These are phyloP conservation scores for Fusarium begoniae DNA, from an alignment of 2,329 filamentous ascomycete species.

Conservation along the genomic window DNA sequence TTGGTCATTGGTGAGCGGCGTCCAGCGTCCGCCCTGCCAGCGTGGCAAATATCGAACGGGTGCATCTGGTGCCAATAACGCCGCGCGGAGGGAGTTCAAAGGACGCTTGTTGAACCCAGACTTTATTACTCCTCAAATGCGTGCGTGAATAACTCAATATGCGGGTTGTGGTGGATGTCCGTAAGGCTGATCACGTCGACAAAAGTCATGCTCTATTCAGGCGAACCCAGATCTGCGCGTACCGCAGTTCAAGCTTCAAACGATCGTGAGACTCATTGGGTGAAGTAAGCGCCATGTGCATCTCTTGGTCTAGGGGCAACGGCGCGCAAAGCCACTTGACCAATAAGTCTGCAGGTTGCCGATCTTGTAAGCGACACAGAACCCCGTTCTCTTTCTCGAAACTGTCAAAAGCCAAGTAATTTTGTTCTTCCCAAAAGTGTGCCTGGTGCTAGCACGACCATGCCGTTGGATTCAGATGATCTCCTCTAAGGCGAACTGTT, in stretches of 20 bases:
- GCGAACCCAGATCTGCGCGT: constrained; percentile 36
- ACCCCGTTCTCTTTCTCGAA: constrained; percentile 9
- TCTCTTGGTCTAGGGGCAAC: constrained; percentile 23
- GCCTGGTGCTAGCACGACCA: neutral
- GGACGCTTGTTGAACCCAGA: constrained; percentile 2
- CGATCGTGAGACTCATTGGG: constrained; percentile 25
- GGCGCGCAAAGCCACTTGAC: constrained; percentile 12
- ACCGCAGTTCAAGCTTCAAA: constrained; percentile 28
- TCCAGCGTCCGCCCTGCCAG: constrained; percentile 42
- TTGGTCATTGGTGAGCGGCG: constrained; percentile 39
- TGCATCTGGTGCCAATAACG: constrained; percentile 31
- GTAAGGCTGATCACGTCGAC: constrained; percentile 17
- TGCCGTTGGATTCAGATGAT: neutral
- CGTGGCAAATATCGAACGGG: constrained; percentile 42
- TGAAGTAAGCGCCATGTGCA: constrained; percentile 32
- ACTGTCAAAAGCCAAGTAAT: constrained; percentile 4
- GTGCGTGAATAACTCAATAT: constrained; percentile 4
- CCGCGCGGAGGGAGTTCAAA: constrained; percentile 1
- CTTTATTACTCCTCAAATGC: constrained; percentile 11
- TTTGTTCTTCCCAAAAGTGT: neutral
- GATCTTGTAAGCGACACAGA: constrained; percentile 26
- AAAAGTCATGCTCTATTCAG: constrained; percentile 1
- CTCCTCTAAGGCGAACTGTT: neutral
- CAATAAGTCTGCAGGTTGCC: constrained; percentile 22
- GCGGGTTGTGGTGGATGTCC: constrained; percentile 2